phyloP scores from a whole-genome alignment of 1,139 yeast genomes.

The Hyphopichia pseudoburtonii region DNA sequence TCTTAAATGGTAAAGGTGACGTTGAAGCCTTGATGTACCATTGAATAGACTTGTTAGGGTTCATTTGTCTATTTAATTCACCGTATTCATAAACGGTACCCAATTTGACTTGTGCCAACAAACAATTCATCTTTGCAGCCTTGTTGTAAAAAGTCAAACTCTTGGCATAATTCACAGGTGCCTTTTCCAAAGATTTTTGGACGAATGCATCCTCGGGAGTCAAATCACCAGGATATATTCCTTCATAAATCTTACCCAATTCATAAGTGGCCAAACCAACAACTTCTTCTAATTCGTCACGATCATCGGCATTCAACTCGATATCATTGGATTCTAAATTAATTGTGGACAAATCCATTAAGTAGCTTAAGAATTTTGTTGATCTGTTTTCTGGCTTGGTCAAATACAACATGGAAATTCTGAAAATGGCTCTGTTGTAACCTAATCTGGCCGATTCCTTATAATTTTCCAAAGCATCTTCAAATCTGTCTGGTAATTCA shows the following conservation, averaged over 20 bases:
- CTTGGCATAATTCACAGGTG: conserved; percentile 53
- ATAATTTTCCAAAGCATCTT: conserved; percentile 35
- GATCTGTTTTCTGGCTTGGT: conserved; percentile 37
- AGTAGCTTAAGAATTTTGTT: conserved; percentile 35
- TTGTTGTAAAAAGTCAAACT: conserved; percentile 70
- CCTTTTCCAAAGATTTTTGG: conserved; percentile 31
- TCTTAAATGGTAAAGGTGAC: conserved; percentile 48
- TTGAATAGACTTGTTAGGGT: conserved; percentile 75
- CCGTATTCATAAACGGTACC: conserved; percentile 91
- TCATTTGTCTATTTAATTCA: conserved; percentile 62
- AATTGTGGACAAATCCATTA: conserved; percentile 38
- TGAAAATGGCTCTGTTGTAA: conserved; percentile 44
- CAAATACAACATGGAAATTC: conserved; percentile 41
- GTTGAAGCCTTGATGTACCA: conserved; percentile 87
- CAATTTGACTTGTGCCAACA: conserved; percentile 81
- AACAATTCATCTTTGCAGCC: conserved; percentile 75
- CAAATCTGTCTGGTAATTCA: conserved; percentile 31
- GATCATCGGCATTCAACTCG: conserved; percentile 38
- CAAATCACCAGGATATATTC: conserved; percentile 53
- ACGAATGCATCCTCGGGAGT: conserved; percentile 38
- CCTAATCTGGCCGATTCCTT: conserved; percentile 43
- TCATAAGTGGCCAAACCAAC: conserved; percentile 48
- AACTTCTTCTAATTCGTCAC: conserved; percentile 42
- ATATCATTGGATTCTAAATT: conserved; percentile 36
- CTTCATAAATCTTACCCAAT: conserved; percentile 71